phyloP scores from a whole-genome alignment of 352 stramenopile genomes.

The Pythium sukuiense region DNA sequence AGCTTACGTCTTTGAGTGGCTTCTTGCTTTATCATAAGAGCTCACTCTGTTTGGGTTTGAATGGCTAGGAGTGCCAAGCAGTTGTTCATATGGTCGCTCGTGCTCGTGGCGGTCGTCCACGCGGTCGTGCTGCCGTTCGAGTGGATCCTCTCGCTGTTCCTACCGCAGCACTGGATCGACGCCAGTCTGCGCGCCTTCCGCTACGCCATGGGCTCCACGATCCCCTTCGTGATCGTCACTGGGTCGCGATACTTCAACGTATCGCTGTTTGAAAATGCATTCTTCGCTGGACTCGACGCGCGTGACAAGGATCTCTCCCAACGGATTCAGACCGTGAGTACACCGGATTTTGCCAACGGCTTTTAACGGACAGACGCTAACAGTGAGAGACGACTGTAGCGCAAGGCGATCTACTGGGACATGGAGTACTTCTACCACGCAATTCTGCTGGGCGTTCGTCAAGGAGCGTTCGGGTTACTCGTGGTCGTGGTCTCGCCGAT shows the following conservation, averaged over 20 bases:
- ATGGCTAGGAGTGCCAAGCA: conserved; percentile 50
- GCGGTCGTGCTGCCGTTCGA: conserved; percentile 57
- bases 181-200: conserved; percentile 51
- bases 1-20: background rate
- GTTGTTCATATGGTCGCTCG: conserved; percentile 52
- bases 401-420: conserved; percentile 72
- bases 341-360: background rate
- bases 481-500: conserved; percentile 47
- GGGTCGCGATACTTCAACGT: conserved; percentile 59
- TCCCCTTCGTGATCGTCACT: conserved; percentile 59
- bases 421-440: conserved; percentile 67
- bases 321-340: conserved; percentile 41
- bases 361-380: background rate
- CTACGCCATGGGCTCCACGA: conserved; percentile 44
- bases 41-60: too few species aligned
- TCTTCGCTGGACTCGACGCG: conserved; percentile 57
- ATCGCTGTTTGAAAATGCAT: conserved; percentile 66
- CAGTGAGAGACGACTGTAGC: conserved; percentile 16
- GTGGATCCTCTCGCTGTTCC: conserved; percentile 48
- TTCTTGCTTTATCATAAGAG: conserved; percentile 1
- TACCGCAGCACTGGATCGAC: conserved; percentile 43
- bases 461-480: conserved; percentile 57
- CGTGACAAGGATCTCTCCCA: conserved; percentile 41
- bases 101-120: conserved; percentile 51
- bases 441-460: conserved; percentile 41